phyloP scores from a whole-genome alignment of 2,329 filamentous ascomycete species.

The Exserohilum turcica region DNA sequence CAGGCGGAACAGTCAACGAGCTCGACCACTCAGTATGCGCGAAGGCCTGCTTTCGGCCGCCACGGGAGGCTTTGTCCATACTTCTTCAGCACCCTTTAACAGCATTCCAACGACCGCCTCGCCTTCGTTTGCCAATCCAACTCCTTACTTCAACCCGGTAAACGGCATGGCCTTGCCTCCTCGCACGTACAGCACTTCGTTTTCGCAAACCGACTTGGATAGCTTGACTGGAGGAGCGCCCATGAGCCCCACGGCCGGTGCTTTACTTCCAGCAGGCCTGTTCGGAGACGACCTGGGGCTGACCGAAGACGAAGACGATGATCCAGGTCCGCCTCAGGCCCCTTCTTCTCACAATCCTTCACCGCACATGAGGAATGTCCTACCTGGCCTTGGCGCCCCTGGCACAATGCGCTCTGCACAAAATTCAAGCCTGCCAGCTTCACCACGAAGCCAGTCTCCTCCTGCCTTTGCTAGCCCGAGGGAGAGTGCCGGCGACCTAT shows the following conservation, averaged over 20 bases:
- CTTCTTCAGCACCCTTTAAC: conserved; percentile 53
- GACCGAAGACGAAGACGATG: conserved; percentile 41
- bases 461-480: conserved; percentile 56
- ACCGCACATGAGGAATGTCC: conserved; percentile 38
- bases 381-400: conserved; percentile 51
- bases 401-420: conserved; percentile 42
- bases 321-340: conserved; percentile 31
- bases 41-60: conserved; percentile 39
- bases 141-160: conserved; percentile 61
- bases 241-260: conserved; percentile 76
- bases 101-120: conserved; percentile 55
- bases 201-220: conserved; percentile 68
- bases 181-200: conserved; percentile 31
- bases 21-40: conserved; percentile 48
- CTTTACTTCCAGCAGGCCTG: conserved; percentile 72
- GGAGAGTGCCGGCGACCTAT: conserved; percentile 53
- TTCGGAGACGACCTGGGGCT: conserved; percentile 67
- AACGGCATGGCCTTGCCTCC: conserved; percentile 64
- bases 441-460: conserved; percentile 50
- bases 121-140: conserved; percentile 58
- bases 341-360: conserved; percentile 35
- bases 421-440: conserved; percentile 52
- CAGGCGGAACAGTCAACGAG: conserved; percentile 49
- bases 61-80: conserved; percentile 43
- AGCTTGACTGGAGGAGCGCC: conserved; percentile 68